Evolutionary conservation across 2,329 filamentous ascomycete genomes (phyloP), one percentile per base, ranked within the genome.

Genomic region (Diaporthe aspalathi): DNA sequence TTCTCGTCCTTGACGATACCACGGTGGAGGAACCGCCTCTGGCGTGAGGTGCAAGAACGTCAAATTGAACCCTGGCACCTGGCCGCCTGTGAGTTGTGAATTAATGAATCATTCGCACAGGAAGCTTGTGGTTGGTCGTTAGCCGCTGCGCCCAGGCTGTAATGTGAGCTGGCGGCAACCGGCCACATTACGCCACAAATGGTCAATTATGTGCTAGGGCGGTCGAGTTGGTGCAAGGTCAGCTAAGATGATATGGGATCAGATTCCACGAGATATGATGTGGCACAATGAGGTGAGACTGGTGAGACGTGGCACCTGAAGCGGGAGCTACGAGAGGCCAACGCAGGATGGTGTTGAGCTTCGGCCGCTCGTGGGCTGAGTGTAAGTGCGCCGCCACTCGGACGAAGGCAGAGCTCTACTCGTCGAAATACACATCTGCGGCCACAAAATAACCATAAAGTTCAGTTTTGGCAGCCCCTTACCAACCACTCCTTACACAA

Each of bases 361-460:
- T 60, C 56, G 38, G 56, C 56, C 56, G 56, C 56, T 29, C 17
- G 56, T 9, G 22, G 22, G 56, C 24, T 9, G 5, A n/a, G n/a
- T 60, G 56, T 20, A 43, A 60, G 17, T 60, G 24, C 35, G 35
- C 54, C 35, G 35, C 54, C 35, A 60, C 54, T 43, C 35, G 43
- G 16, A 20, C 24, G 54, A 12, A 43, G 35, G 22, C 24, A 60
- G 35, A 20, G 54, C 54, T 43, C 22, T 43, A 24, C 14, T 9
- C 22, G 8, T 40, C 29, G 24, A 16, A 20, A 45, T 29, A 29
- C 56, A 27, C 56, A 29, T 60, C 7, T 12, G 8, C n/a, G 3
- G 11, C 20, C 12, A 16, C 20, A 22, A 3, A 22, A 5, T 17
- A 16, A 52, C 14, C 17, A 32, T 54, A 17, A 54, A 17, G 14